phyloP scores from a whole-genome alignment of 176 grass and related monocot genomes.

The Lolium perenne region DNA sequence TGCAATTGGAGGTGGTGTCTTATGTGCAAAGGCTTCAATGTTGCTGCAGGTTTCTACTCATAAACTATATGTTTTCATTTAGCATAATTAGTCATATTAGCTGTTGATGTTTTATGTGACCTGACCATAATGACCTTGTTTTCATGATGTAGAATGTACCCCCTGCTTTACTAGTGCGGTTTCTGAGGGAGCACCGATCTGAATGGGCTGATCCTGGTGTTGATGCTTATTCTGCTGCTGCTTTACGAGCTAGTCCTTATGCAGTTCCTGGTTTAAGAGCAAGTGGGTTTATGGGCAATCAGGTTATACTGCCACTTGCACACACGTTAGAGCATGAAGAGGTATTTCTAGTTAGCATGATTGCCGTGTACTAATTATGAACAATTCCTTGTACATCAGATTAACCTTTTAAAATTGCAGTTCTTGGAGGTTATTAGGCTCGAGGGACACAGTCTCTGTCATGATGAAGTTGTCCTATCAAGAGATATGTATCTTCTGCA shows the following conservation, averaged over 20 bases:
- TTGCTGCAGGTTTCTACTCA: constrained; percentile 76
- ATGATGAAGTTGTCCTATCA: constrained; percentile 91
- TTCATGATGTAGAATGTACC: constrained; percentile 80
- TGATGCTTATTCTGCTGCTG: constrained; percentile 89
- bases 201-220: constrained; percentile 93
- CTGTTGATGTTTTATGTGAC: constrained; percentile 27
- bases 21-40: constrained; percentile 99
- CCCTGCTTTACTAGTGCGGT: constrained; percentile 79
- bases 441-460: constrained; percentile 86
- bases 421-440: constrained; percentile 96
- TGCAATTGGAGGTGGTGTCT: constrained; percentile 66
- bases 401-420: constrained; percentile 47
- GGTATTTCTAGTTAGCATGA: constrained; percentile 53
- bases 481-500: constrained; percentile 95
- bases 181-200: constrained; percentile 91
- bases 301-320: constrained; percentile 93
- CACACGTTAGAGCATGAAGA: constrained; percentile 95
- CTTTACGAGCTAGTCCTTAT: constrained; percentile 78
- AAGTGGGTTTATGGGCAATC: constrained; percentile 74
- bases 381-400: constrained; percentile 9
- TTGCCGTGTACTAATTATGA: neutral
- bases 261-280: constrained; percentile 70
- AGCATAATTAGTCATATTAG: neutral
- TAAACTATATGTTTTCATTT: neutral
- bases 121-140: constrained; percentile 24